Evolutionary conservation across 768 basidiomycete species (phyloP).

Genomic region (Rhodosporidiobolus odoratus): DNA sequence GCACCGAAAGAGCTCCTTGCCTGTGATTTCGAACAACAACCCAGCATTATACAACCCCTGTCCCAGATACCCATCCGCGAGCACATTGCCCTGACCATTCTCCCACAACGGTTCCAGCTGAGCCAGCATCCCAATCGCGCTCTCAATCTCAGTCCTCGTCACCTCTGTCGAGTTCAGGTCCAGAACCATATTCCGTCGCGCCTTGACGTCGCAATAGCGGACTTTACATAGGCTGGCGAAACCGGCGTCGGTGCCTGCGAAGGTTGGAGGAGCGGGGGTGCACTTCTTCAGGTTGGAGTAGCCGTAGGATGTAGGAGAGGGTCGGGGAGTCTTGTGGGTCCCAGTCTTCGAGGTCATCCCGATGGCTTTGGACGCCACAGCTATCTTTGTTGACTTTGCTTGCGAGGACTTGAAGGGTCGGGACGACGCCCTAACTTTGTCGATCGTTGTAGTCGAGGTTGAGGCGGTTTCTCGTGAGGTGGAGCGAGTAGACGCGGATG

Average conservation of each 20-base stretch:
- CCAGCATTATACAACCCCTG: slow-evolving; percentile 28
- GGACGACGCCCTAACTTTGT: background rate
- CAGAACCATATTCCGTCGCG: slow-evolving; percentile 20
- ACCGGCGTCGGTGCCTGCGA: slow-evolving; percentile 9
- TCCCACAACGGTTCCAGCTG: slow-evolving; percentile 17
- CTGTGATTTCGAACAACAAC: slow-evolving; percentile 27
- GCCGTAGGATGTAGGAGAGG: slow-evolving; percentile 6
- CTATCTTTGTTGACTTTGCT: background rate
- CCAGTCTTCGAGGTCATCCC: background rate
- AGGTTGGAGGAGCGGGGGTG: background rate
- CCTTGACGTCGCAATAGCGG: slow-evolving; percentile 15
- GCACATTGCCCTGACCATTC: slow-evolving; percentile 24
- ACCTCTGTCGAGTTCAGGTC: slow-evolving; percentile 12
- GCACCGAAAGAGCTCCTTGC: background rate
- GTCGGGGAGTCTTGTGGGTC: background rate
- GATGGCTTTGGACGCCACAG: background rate
- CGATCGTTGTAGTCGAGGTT: background rate
- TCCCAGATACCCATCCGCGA: slow-evolving; percentile 21
- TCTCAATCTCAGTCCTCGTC: slow-evolving; percentile 33
- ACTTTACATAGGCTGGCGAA: slow-evolving; percentile 15
- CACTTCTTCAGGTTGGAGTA: background rate
- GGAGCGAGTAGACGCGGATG: background rate
- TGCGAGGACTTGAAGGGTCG: background rate
- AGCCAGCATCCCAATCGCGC: slow-evolving; percentile 20
- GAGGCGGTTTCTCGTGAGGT: background rate